phyloP scores from a whole-genome alignment of 139 green algal species.

The Chlamydomonas urium region DNA sequence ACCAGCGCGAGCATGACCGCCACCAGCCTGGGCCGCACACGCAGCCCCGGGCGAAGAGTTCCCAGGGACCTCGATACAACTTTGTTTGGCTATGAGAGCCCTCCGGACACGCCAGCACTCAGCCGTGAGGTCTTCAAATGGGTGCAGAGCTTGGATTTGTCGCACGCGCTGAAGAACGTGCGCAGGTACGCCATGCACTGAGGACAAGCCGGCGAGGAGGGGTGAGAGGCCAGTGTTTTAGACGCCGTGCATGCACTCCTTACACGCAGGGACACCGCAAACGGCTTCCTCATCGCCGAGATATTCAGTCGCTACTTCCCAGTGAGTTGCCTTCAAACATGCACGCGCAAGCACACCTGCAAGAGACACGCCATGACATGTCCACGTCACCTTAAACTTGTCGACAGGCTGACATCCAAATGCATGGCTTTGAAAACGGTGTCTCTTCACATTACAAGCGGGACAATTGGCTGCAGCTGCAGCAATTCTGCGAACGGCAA shows the following conservation, averaged over 20 bases:
- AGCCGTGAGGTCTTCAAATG: conserved; percentile 49
- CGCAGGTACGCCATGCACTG: conserved; percentile 27
- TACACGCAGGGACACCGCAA: conserved; percentile 51
- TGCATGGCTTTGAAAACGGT: conserved; percentile 59
- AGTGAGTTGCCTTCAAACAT: conserved; percentile 21
- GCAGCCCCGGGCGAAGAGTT: no score
- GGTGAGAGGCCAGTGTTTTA: no score
- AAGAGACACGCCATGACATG: no score
- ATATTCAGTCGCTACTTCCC: conserved; percentile 55
- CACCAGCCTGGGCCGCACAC: not conserved
- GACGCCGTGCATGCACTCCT: not conserved
- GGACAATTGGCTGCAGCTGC: conserved; percentile 58
- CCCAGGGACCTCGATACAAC: conserved; percentile 19
- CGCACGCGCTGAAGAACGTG: conserved; percentile 39
- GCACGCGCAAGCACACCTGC: not conserved
- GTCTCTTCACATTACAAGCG: conserved; percentile 43
- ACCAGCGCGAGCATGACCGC: not conserved
- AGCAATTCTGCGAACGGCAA: conserved; percentile 29
- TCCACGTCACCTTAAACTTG: no score
- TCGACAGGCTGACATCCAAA: conserved; percentile 54
- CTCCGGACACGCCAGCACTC: conserved; percentile 35
- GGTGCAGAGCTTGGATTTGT: conserved; percentile 54
- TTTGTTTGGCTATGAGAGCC: conserved; percentile 51
- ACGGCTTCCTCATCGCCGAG: conserved; percentile 56
- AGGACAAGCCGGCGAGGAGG: not conserved